Evolutionary conservation across 352 stramenopile genomes (phyloP), one percentile per base, ranked within the genome.

Genomic region (Globisporangium cederbergense): DNA sequence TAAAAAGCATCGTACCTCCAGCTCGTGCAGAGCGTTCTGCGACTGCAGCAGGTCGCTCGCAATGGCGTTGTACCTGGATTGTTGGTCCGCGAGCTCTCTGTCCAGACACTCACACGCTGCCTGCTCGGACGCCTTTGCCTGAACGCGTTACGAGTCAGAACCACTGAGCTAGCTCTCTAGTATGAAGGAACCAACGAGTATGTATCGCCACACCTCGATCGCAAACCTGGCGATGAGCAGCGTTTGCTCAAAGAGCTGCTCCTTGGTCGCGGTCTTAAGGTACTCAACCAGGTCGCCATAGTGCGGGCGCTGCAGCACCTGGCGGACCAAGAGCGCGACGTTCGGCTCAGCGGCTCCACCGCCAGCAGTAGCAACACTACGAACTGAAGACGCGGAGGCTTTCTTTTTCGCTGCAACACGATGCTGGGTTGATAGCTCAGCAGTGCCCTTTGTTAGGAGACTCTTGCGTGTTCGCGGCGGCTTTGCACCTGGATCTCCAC

Each of bases 241-340:
- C n/a, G 79, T 69, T 40, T 86, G 71, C 38, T 77, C 60, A 50
- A 86, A 83, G 8, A 90, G 66, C 47, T 86, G 77, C 18, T 51
- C 56, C 28, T 88, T 90, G 43, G 55, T 76, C 9, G 65, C 65
- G 10, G 49, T 70, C 42, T 67, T 62, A 13, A 86, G 62, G 49
- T 76, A 85, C 32, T 75, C 71, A 13, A 47, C 64, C 4, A 74
- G 49, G 18, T 88, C 71, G 10, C 71, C 71, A 60, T 76, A 81
- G 47, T 81, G 62, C 5, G 71, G 74, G 4, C 72, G 60, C 32
- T 88, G 79, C 32, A 88, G 60, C 54, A 90, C 60, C 65, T 90
- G 74, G 8, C 76, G 74, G 18, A 88, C 66, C 7, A 83, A 50
- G 20, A 90, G 68, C 52, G 60, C 60, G 14, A 73, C 58, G 45